These are phyloP conservation scores for Selenicereus undatus DNA, from an alignment of 148 eudicot species.

Conservation along the genomic window DNA sequence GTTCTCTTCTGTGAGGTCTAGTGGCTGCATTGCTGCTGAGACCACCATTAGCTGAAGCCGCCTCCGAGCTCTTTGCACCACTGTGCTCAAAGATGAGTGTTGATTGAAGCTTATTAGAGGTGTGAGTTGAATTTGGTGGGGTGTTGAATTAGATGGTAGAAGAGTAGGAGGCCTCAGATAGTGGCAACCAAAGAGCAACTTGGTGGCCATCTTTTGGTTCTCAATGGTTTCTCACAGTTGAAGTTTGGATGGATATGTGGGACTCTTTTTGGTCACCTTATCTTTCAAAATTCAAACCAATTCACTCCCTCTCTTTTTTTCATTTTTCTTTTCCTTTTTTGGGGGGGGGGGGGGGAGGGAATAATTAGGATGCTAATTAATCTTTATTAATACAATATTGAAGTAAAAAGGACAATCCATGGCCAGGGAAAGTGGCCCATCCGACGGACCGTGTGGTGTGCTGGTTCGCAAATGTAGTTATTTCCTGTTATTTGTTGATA, in stretches of 20 bases:
- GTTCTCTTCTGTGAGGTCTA: slow-evolving; percentile 86
- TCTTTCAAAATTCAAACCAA: background rate
- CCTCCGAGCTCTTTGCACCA: background rate
- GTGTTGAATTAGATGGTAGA: slow-evolving; percentile 4
- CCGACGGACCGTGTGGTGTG: too few relatives aligned
- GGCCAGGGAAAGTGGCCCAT: too few relatives aligned
- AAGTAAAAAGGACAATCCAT: too few relatives aligned
- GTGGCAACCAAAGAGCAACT: slow-evolving; percentile 12
- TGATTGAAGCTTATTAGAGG: background rate
- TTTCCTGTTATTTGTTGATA: too few relatives aligned
- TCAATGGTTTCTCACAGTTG: background rate
- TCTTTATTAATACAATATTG: too few relatives aligned
- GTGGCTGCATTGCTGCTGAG: slow-evolving; percentile 52
- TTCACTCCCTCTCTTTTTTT: too few relatives aligned
- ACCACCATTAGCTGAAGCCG: slow-evolving; percentile 15
- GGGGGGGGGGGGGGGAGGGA: background rate
- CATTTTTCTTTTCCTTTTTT: too few relatives aligned
- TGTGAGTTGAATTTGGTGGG: background rate
- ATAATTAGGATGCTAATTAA: too few relatives aligned
- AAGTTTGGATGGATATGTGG: background rate
- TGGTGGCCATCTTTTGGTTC: slow-evolving; percentile 19
- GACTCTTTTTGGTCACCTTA: background rate
- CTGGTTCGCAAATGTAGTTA: too few relatives aligned
- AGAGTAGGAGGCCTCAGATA: slow-evolving; percentile 3
- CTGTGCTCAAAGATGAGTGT: background rate